Percentiles rank a stretch among this genome's conserved stretches.
phyloP scores from a whole-genome alignment of 306 rosid genomes.

The Hylodesmum podocarpum region DNA sequence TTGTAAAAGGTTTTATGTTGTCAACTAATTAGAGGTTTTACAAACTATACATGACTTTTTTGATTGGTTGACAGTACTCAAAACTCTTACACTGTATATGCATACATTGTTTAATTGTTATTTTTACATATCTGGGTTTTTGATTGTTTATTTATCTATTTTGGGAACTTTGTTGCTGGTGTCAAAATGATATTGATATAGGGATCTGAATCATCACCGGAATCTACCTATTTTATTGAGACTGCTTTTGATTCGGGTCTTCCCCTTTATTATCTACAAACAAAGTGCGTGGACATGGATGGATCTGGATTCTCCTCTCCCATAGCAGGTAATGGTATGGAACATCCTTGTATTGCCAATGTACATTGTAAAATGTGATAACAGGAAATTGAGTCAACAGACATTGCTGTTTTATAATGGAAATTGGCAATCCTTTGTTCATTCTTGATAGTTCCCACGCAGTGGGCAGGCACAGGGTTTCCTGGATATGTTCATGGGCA shows the following conservation, averaged over 20 bases:
- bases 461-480: neutral
- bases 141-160: neutral
- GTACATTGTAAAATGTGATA: neutral
- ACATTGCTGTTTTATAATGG: neutral
- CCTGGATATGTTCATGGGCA: neutral
- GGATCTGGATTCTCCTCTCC: conserved; percentile 39
- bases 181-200: conserved; percentile 36
- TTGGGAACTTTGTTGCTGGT: conserved; percentile 14
- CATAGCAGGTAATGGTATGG: conserved; percentile 44
- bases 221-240: conserved; percentile 47
- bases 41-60: no score
- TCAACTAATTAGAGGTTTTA: neutral
- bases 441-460: neutral
- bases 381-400: neutral
- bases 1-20: neutral
- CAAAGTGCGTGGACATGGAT: conserved; percentile 41
- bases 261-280: conserved; percentile 56
- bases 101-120: no score
- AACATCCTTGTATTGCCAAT: conserved; percentile 19
- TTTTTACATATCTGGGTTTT: neutral
- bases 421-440: neutral
- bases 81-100: no score
- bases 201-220: conserved; percentile 63
- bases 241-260: conserved; percentile 54
- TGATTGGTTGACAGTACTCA: neutral